Evolutionary conservation across 2,329 filamentous ascomycete genomes (phyloP).

Genomic region (Fusarium oxysporum): DNA sequence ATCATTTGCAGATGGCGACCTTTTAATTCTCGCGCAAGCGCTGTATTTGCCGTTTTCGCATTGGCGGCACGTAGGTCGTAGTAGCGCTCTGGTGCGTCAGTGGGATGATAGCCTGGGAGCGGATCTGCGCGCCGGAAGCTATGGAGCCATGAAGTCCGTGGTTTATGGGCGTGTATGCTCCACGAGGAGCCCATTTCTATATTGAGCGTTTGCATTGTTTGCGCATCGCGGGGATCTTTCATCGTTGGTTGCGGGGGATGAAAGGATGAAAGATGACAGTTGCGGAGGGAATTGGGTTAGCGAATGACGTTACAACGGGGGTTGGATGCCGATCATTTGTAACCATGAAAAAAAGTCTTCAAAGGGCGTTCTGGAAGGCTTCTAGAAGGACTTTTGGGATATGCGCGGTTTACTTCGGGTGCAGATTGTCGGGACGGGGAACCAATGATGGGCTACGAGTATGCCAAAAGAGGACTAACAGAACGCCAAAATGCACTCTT

Average conservation of each 20-base stretch:
- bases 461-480: not conserved
- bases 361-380: slow-evolving; percentile 20
- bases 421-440: not conserved
- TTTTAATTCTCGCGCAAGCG: slow-evolving; percentile 81
- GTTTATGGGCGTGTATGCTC: slow-evolving; percentile 17
- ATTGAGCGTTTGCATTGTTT: slow-evolving; percentile 28
- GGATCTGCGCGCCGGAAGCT: slow-evolving; percentile 39
- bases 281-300: not conserved
- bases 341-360: not conserved
- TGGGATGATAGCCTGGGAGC: slow-evolving; percentile 30
- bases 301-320: not conserved
- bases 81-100: slow-evolving; percentile 54
- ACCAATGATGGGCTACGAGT: not conserved
- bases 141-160: slow-evolving; percentile 27
- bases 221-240: slow-evolving; percentile 39
- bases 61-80: slow-evolving; percentile 70
- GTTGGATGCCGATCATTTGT: slow-evolving; percentile 20
- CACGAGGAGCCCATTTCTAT: slow-evolving; percentile 22
- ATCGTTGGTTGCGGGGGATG: not conserved
- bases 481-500: not conserved
- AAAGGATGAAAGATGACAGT: not conserved
- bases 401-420: slow-evolving; percentile 3
- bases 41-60: slow-evolving; percentile 80
- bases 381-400: slow-evolving; percentile 27
- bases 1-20: slow-evolving; percentile 95